These are phyloP conservation scores for Coemansia sp. DNA, from an alignment of 192 early-diverging fungal genomes.

Conservation along the genomic window DNA sequence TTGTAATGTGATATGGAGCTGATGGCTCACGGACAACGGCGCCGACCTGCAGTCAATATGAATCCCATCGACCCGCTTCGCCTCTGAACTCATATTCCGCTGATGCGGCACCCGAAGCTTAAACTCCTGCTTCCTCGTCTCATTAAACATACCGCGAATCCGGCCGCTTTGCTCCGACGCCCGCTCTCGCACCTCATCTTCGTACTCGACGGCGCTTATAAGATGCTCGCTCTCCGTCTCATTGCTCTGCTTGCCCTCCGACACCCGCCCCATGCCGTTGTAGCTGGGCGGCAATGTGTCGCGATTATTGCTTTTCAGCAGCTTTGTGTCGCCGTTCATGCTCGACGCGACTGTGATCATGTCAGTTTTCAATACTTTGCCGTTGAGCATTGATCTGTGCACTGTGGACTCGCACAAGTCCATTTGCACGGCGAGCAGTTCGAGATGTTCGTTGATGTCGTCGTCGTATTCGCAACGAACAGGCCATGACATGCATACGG, in stretches of 20 bases:
- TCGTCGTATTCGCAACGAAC: slow-evolving; percentile 11
- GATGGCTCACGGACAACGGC: slow-evolving; percentile 33
- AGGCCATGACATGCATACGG: slow-evolving; percentile 30
- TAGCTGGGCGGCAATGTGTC: neutral
- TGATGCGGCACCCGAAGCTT: slow-evolving; percentile 22
- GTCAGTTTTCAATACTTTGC: slow-evolving; percentile 19
- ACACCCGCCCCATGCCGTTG: neutral
- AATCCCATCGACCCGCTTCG: slow-evolving; percentile 9
- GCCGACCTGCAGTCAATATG: slow-evolving; percentile 45
- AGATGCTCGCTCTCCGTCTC: too few species aligned
- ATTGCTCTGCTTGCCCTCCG: neutral
- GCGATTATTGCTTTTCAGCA: neutral
- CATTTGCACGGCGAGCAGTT: slow-evolving; percentile 24
- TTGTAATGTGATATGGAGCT: slow-evolving; percentile 17
- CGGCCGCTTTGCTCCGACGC: neutral
- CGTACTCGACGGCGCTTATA: neutral
- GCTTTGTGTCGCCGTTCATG: neutral
- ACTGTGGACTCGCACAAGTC: slow-evolving; percentile 32
- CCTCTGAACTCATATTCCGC: slow-evolving; percentile 1
- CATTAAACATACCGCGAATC: slow-evolving; percentile 33
- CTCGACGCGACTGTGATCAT: slow-evolving; percentile 14
- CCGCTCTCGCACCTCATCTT: neutral
- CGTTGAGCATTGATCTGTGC: slow-evolving; percentile 27
- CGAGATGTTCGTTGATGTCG: slow-evolving; percentile 7
- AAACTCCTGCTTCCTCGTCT: slow-evolving; percentile 14